These are phyloP conservation scores for Ophiocordyceps polyrhachis-furcata DNA, from an alignment of 2,329 filamentous ascomycete genomes.

Conservation along the genomic window DNA sequence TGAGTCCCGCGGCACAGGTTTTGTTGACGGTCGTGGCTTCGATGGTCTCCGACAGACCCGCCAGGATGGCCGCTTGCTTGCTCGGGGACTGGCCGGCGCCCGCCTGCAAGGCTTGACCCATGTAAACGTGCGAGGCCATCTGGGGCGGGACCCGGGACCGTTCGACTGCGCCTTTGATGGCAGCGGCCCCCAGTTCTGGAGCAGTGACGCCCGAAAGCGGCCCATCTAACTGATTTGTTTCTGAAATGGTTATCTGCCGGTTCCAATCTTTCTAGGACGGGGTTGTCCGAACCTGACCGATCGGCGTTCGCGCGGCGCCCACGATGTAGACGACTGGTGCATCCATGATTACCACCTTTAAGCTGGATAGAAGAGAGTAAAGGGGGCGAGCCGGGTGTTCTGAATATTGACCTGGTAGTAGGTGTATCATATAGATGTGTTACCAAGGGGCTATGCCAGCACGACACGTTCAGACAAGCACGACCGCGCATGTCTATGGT, in stretches of 20 bases:
- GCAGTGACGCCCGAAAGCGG: slow-evolving; percentile 68
- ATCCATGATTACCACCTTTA: neutral
- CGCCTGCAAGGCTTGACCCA: slow-evolving; percentile 86
- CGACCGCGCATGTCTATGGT: too few relatives aligned
- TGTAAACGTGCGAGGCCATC: slow-evolving; percentile 83
- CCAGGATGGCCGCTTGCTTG: slow-evolving; percentile 75
- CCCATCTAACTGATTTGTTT: slow-evolving; percentile 64
- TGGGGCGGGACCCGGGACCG: slow-evolving; percentile 69
- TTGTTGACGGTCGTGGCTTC: slow-evolving; percentile 95
- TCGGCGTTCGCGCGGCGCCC: neutral
- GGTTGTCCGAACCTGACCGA: neutral
- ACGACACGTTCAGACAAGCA: too few relatives aligned
- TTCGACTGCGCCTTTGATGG: slow-evolving; percentile 77
- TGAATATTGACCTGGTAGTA: too few relatives aligned
- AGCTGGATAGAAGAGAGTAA: neutral
- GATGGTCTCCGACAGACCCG: slow-evolving; percentile 57
- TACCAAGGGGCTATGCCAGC: too few relatives aligned
- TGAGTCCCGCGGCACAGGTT: slow-evolving; percentile 88
- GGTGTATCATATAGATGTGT: too few relatives aligned
- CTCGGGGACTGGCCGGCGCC: slow-evolving; percentile 78
- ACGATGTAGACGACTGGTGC: neutral
- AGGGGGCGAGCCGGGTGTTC: neutral
- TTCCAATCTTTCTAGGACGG: neutral
- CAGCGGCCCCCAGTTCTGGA: slow-evolving; percentile 72
- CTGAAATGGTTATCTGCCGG: neutral